Evolutionary conservation across 208 protist genomes (phyloP).

Genomic region (Trypanosoma avium): DNA sequence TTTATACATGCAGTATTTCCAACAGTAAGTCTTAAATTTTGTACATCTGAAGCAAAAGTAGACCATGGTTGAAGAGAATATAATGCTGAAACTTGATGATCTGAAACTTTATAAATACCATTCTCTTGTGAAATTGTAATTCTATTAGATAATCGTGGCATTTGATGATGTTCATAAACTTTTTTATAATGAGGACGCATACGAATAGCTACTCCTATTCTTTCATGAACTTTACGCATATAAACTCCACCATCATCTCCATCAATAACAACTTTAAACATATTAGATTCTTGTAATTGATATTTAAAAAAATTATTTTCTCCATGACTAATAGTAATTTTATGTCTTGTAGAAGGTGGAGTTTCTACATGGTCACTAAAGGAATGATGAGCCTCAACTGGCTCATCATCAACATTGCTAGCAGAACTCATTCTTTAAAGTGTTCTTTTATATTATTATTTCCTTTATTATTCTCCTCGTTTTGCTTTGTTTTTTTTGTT

Average conservation of each 20-base stretch:
- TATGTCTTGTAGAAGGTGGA: neutral
- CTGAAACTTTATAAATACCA: constrained; percentile 73
- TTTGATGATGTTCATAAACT: constrained; percentile 1
- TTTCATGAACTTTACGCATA: constrained; percentile 83
- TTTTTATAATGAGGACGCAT: constrained; percentile 71
- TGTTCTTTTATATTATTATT: no score
- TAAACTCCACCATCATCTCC: constrained; percentile 88
- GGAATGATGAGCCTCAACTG: neutral
- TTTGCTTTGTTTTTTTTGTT: neutral
- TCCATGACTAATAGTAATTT: constrained; percentile 19
- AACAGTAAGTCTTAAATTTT: constrained; percentile 71
- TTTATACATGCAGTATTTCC: constrained; percentile 69
- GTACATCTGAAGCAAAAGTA: constrained; percentile 73
- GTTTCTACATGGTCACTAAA: neutral
- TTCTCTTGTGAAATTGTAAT: constrained; percentile 53
- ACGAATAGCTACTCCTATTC: constrained; percentile 69
- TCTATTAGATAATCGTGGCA: constrained; percentile 26
- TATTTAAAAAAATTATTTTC: constrained; percentile 17
- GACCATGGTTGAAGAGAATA: constrained; percentile 47
- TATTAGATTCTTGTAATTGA: constrained; percentile 58
- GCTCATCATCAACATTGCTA: neutral
- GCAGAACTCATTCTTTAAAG: constrained; percentile 6
- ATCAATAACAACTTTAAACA: constrained; percentile 90
- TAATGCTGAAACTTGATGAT: constrained; percentile 36
- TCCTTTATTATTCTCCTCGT: constrained; percentile 10